phyloP scores from a whole-genome alignment of 2,329 filamentous ascomycete species.

The Colletotrichum sidae region DNA sequence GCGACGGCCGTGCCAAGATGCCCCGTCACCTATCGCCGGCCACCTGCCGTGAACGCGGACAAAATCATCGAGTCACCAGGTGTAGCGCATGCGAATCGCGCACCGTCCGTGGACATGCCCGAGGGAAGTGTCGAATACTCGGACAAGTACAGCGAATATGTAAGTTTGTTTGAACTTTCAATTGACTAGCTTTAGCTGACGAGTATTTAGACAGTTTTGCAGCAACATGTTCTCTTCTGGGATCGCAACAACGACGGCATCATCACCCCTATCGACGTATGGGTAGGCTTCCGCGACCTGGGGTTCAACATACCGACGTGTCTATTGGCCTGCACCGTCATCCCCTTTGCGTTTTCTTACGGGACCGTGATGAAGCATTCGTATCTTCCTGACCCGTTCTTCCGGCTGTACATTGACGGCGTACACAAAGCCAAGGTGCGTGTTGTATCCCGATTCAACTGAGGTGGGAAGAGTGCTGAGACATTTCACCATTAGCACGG shows the following conservation, averaged over 20 bases:
- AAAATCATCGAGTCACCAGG: constrained; percentile 15
- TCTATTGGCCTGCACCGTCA: constrained; percentile 48
- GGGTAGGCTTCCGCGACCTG: constrained; percentile 49
- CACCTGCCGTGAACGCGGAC: constrained; percentile 9
- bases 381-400: constrained; percentile 47
- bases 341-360: constrained; percentile 56
- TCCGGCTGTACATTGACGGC: constrained; percentile 46
- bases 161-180: not conserved
- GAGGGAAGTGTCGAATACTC: constrained; percentile 18
- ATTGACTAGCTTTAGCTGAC: not conserved
- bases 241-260: constrained; percentile 50
- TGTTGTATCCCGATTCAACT: not conserved
- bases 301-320: constrained; percentile 52
- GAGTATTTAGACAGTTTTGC: constrained; percentile 44
- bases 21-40: constrained; percentile 16
- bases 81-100: constrained; percentile 23
- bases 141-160: constrained; percentile 9
- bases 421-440: constrained; percentile 52
- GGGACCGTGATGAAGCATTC: constrained; percentile 50
- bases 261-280: constrained; percentile 51
- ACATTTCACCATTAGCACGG: constrained; percentile 48
- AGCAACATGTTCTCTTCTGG: constrained; percentile 54
- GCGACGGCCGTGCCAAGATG: constrained; percentile 18
- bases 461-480: fast-evolving
- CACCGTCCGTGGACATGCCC: constrained; percentile 8